Base-by-base conservation (phyloP, 805 yeast genomes). In the Teunomyces funiuensis region DNA sequence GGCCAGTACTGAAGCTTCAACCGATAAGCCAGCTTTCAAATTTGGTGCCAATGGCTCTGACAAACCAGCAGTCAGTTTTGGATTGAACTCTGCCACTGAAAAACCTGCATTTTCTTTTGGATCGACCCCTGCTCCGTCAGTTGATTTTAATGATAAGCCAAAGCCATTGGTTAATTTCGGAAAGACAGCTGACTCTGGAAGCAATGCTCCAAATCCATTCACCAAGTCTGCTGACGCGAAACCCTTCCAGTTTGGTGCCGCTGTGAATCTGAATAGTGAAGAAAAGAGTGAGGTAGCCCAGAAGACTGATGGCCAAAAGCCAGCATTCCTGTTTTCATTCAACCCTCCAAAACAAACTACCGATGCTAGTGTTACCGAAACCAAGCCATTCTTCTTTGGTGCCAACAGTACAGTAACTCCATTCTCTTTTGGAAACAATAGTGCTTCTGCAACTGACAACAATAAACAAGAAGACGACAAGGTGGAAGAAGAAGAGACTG, bases 401-500 rank as follows among this genome's bases (percentile, higher is more conserved):
- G 28, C 37, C 19, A 13, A 40, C 34, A 16, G 33, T 40, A 17
- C 30, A 38, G 27, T 41, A 44, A 36, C 42, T 42, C n/a, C n/a
- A n/a, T 18, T 39, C 25, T 25, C 18, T 13, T 17, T 39, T 34
- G 59, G 58, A 29, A 9, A 22, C 39, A 9, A 22, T 37, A 41
- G 52, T 5, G 37, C 54, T 4, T 22, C 56, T 2, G 33, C 55
- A n/a, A 49, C 45, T 9, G 46, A 43, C 13, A 65, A 50, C 3
- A 60, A 54, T 11, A 36, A 30, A 3, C 41, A 44, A 7, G 44
- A 39, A 4, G 61, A 53, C 17, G 76, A 65, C 3, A 63, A 62
- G 10, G 67, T 56, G 8, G 70, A 63, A 16, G 73, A 71, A 28
- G 77, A 66, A 34, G 75, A 72, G 43, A 73, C 71, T 4, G 73